Base-by-base conservation (phyloP, 331 rosid genomes). In the Rhamnella rubrinervis region DNA sequence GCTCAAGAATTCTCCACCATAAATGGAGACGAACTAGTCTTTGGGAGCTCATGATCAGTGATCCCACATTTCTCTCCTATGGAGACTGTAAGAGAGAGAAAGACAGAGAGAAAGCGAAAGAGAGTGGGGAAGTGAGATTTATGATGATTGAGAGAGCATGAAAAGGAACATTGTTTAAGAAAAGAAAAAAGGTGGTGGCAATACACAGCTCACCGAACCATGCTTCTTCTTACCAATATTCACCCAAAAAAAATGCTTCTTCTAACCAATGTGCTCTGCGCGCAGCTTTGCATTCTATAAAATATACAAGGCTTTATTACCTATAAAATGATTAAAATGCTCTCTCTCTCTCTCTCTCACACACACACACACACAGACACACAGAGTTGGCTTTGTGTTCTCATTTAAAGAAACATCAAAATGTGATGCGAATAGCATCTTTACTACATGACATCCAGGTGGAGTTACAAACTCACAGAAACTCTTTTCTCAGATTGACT, bases 121-220 rank as follows among this genome's bases (percentile, higher is more conserved):
- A 49, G 64, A 55, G 75, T 76, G 40, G 39, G 61, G 68, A 50
- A 61, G 60, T 78, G 80, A 69, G 80, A 82, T 80, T 85, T 83
- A 80, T 80, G 53, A 78, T 35, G 61, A 58, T 59, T 77, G 77
- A 72, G 86, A 72, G 72, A 19, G 75, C 87, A 85, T 79, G 87
- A 81, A 83, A 75, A 37, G 67, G 59, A 49, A 64, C 57, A 50
- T 52, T n/a, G 49, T 51, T 0, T 8, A 20, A 63, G 49, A 50
- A 44, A 28, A 25, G 9, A 11, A 16, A 51, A n/a, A 50, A 38
- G 44, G 26, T 4, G 21, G 4, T 37, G 41, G 56, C 62, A 66
- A 19, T 7, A 20, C 71, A 82, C 89, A 80, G 91, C 76, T 82
- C 82, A 78, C 70, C 77, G 39, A 71, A 75, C 62, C 59, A 59